Evolutionary conservation across 2,329 filamentous ascomycete species (phyloP), one percentile per base, ranked within the genome.

Genomic region (Fusarium sp.): DNA sequence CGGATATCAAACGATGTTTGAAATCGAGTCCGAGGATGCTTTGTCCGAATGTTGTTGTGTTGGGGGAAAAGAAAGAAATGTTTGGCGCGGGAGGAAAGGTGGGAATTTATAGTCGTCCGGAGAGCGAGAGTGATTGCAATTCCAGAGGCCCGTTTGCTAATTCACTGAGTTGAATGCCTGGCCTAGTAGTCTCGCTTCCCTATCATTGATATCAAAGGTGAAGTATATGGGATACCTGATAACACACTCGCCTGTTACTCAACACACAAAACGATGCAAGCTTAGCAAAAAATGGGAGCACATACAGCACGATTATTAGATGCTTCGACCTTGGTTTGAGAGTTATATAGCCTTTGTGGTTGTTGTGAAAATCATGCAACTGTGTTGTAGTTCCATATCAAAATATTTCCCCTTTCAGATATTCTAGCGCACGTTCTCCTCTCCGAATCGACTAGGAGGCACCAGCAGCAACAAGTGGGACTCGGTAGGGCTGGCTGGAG

Each of bases 301-400:
- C 45, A 14, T 40, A 13, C 14, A 24, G 39, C 19, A 11, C 8
- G 28, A n/a, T 24, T 4, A 30, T 6, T 1, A 15, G 9, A 24
- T 33, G 35, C 52, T 44, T 35, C 41, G n/a, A 6, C 32, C 35
- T 37, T 19, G 33, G 7, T 59, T 52, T 57, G n/a, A 9, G 20
- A 10, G 10, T 30, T 15, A n/a, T 35, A 46, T 39, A 19, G 28
- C 11, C 19, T 40, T 11, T 39, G 33, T 39, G 19, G 17, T 11
- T 24, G 48, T 58, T 26, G 39, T 19, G 14, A 59, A 65, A 64
- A 59, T 58, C 61, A 64, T 59, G 64, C 43, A 39, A 17, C 13
- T 13, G 19, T 52, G 41, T 30, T 44, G 35, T 14, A 48, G 45
- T 64, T 59, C 61, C 60, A 64, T 59, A 22, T 19, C 19, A 13